phyloP scores from a whole-genome alignment of 2,329 filamentous ascomycete species.

The Alternaria infectoria region DNA sequence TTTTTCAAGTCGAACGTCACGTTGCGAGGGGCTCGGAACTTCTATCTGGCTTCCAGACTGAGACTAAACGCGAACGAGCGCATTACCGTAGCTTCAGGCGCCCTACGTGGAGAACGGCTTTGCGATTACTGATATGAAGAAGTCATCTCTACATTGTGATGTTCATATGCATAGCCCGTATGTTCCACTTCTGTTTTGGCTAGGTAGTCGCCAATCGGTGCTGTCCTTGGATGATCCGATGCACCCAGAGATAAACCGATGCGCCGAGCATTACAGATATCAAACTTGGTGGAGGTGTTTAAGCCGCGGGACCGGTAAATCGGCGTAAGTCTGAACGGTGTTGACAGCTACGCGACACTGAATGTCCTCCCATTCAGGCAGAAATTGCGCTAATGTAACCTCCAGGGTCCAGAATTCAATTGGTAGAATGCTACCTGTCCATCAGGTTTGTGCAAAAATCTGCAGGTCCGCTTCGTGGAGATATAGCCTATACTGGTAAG shows the following conservation, averaged over 20 bases:
- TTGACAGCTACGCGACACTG: neutral
- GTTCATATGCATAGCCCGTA: neutral
- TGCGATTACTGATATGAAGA: neutral
- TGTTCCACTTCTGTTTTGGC: no score
- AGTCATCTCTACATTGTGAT: neutral
- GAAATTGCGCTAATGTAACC: neutral
- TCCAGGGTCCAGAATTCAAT: neutral
- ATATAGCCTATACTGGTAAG: neutral
- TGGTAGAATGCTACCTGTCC: neutral
- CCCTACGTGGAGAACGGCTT: fast-evolving
- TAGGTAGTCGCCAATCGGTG: no score
- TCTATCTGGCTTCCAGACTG: neutral
- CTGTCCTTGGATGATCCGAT: no score
- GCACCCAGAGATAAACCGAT: no score
- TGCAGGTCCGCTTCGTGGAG: neutral
- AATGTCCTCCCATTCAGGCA: neutral
- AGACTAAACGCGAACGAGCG: neutral
- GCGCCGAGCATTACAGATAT: neutral
- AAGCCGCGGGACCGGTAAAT: neutral
- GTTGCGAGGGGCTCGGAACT: neutral
- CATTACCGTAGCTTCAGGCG: neutral
- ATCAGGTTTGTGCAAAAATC: neutral
- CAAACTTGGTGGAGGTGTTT: neutral
- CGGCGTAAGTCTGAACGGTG: neutral
- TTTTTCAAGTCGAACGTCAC: neutral